Base-by-base conservation (phyloP, 2,329 filamentous ascomycete genomes). In the Penicillium olsonii region DNA sequence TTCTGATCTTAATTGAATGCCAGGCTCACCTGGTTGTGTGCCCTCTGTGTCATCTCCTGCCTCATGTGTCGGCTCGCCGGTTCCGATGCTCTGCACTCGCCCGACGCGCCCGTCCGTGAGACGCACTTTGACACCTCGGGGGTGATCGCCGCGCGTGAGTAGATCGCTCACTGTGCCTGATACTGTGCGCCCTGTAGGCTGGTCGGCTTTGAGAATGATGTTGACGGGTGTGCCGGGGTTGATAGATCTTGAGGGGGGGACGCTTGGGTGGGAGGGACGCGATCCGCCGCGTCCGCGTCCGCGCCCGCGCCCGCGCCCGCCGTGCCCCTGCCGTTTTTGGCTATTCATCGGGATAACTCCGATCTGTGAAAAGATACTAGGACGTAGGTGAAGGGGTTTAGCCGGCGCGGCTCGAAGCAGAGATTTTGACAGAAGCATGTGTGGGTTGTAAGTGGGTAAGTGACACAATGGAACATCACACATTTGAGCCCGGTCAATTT, bases 111-210 rank as follows among this genome's bases (percentile, higher is more conserved):
- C 88, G 66, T 88, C 87, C 1, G 75, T 72, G 5, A 92, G 75
- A 2, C 88, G 82, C 19, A 92, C 87, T 68, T 92, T 92, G 73
- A 92, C 88, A 29, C 88, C 88, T 9, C 87, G 79, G 2, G 87
- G 87, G 61, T 92, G 88, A 58, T 92, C 83, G 20, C 87, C 87
- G 1, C 81, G 76, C 2, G 88, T 92, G 40, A 92, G 75, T 0
- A 92, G 68, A 38, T 90, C 82, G 44, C 79, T 77, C 1, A 92
- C 83, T 5, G 77, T 69, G 19, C 88, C 88, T 37, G 77, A 74
- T 1, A 90, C 87, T 60, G 89, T 84, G 38, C 80, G 79, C 6
- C 88, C 88, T 0, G 87, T 90, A 1, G 81, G 81, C 66, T 92
- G 88, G 68, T 92, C 88, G 53, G 80, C 77, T 62, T 92, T 92